Base-by-base conservation (phyloP, 352 stramenopile species). In the Pythium brachiatum region DNA sequence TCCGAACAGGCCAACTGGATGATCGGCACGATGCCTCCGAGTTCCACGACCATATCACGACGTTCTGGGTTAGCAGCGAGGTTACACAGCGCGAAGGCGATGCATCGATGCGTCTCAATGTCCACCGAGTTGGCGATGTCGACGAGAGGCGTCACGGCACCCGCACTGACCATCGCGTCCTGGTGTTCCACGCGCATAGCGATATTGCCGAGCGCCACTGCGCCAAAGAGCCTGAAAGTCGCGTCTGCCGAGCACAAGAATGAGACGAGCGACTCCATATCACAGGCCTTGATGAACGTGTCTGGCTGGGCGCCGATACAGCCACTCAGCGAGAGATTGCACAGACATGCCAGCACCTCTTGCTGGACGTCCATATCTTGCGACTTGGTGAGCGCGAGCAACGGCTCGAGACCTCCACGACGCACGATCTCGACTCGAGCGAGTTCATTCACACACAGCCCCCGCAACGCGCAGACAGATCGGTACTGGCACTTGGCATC, bases 61-160 rank as follows among this genome's bases (percentile, higher is more conserved):
- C 94, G 89, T 16, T 75, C 64, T 1, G 86, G 76, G 58, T 98
- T 94, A 2, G 90, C 88, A 5, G 92, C 86, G 7, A 99, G 83
- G 66, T 99, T 99, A 70, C 93, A 98, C 25, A 99, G 75, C 13
- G 96, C 90, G 70, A 98, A 98, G 16, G 94, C 92, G 61, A 99
- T 99, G 61, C 90, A 98, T 8, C 96, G 83, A 68, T 98, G 92
- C 0, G 95, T 98, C 76, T 99, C 96, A 8, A 97, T 53, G 68
- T 99, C 92, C 5, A 93, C 81, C 9, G 74, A 79, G 62, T 95
- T 97, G 16, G 90, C 78, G n/a, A 98, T 84, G 25, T 94, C 92
- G n/a, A 99, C 88, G 13, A 99, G 76, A 11, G 94, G 91, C n/a
- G 83, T 74, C 13, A 99, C 69, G 0, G 93, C 94, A 6, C 93